Evolutionary conservation across 2,329 filamentous ascomycete species (phyloP).

Genomic region (Stachybotrys chlorohalonatus): DNA sequence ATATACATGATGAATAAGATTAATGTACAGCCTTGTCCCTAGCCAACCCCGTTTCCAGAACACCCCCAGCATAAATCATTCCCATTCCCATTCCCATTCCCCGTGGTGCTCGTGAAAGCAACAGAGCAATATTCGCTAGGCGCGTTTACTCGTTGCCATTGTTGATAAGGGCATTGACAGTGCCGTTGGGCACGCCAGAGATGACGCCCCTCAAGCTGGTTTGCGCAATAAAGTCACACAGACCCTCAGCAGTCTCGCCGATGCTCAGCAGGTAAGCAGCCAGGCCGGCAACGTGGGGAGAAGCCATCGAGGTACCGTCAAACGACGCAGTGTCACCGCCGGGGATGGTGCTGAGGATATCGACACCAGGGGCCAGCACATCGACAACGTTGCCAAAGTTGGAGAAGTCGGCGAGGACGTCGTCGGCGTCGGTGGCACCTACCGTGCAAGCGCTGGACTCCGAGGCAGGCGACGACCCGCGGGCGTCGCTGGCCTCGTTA

Average conservation of each 20-base stretch:
- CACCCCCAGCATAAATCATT: neutral
- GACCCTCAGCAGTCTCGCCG: slow-evolving; percentile 30
- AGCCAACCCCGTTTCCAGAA: neutral
- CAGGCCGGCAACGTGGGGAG: slow-evolving; percentile 29
- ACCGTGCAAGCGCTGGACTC: slow-evolving; percentile 38
- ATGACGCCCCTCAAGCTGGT: slow-evolving; percentile 32
- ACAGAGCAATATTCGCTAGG: neutral
- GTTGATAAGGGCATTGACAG: slow-evolving; percentile 44
- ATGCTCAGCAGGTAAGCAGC: slow-evolving; percentile 36
- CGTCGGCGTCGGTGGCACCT: slow-evolving; percentile 29
- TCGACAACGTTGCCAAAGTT: slow-evolving; percentile 40
- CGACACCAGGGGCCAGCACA: slow-evolving; percentile 38
- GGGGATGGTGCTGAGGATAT: slow-evolving; percentile 35
- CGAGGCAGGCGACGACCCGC: slow-evolving; percentile 35
- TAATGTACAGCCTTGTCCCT: neutral
- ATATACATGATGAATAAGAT: neutral
- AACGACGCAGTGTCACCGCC: slow-evolving; percentile 26
- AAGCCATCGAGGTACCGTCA: slow-evolving; percentile 33
- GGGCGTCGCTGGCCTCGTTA: slow-evolving; percentile 35
- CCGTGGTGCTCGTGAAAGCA: neutral
- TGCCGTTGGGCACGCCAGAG: slow-evolving; percentile 29
- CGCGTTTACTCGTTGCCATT: slow-evolving; percentile 28
- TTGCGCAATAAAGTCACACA: slow-evolving; percentile 36
- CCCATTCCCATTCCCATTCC: neutral
- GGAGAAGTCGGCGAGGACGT: slow-evolving; percentile 34